Evolutionary conservation across 1,284 basidiomycete genomes (phyloP), one percentile per base, ranked within the genome.

Genomic region (Ganoderma resinaceum): DNA sequence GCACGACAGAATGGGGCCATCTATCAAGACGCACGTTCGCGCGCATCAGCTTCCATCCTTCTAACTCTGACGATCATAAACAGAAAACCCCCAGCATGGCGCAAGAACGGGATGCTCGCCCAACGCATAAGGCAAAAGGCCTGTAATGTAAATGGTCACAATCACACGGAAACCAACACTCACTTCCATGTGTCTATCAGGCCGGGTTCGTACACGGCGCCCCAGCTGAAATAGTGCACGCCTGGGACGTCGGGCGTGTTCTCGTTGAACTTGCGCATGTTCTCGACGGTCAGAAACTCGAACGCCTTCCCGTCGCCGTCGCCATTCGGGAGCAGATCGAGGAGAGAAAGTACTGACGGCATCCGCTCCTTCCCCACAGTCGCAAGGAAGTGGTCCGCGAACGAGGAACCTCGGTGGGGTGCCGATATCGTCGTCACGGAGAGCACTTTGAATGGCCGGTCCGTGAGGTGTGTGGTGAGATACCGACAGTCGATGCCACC

Each of bases 401-500:
- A 98, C 1, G 92, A 85, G n/a, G 95, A 96, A 23, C 96, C 96
- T 60, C 93, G 91, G 75, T 98, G 96, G 3, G 96, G 96, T 0
- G 95, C 94, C 26, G 95, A 91, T 76, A 98, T 95, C n/a, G 96
- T 98, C 2, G 96, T 98, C 53, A 98, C 84, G 18, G 91, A 94
- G 46, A 93, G 86, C 23, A 97, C 91, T 33, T 81, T 78, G 77
- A 93, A 93, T 33, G 86, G 87, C 62, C 91, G 87, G 43, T 87
- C 73, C 33, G 84, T 88, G 55, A 95, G 84, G 72, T 93, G 91
- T 0, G 91, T 87, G 8, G 91, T 89, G 49, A 99, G 86, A 79
- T 95, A 97, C 55, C 97, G 88, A 76, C 94, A 97, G 79, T 98
- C 97, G 18, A 98, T 85, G 9, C 97, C 97, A 29, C 97, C 96